Evolutionary conservation across 148 eudicot genomes (phyloP), one percentile per base, ranked within the genome.

Genomic region (Cornus kousa): DNA sequence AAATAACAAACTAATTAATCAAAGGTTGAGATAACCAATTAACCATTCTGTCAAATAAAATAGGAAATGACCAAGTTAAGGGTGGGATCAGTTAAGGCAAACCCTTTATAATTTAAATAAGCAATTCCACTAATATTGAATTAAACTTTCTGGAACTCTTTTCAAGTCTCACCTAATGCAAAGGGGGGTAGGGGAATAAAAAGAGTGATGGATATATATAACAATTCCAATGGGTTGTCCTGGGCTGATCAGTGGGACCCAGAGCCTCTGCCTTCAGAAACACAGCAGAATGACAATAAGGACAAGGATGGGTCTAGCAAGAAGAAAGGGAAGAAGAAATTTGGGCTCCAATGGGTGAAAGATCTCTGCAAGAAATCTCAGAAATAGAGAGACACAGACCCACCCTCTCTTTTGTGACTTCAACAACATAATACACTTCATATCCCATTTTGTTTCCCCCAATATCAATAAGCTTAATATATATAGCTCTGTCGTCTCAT

Each of bases 171-270:
- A 19, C 20, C 70, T 32, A 32, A 28, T 53, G 53, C 57, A 40
- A 71, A 76, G 70, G 5, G 48, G 48, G 74, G 5, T 12, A 62
- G 72, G 73, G 79, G 64, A 71, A 57, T 70, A 68, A 4, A 62
- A 70, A 67, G 39, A 71, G 71, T 68, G 59, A 93, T 93, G 95
- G 95, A 93, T 32, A 7, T 85, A 64, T 85, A 50, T 43, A 43
- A 43, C 73, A 70, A 77, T 32, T 48, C 85, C 20, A 76, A 82
- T 12, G 97, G 95, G 70, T 81, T 82, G 48, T 90, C 97, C 33
- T 91, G 95, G 95, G 97, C 95, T 31, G 97, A 93, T 87, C 95
- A 91, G 82, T 93, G 95, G 95, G 97, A 91, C 83, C 88, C 89
- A 73, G 90, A 90, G 68, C 87, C 90, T 14, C 79, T 72, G 67